Evolutionary conservation across 1,284 basidiomycete species (phyloP).

Genomic region (Ustilago sp.): DNA sequence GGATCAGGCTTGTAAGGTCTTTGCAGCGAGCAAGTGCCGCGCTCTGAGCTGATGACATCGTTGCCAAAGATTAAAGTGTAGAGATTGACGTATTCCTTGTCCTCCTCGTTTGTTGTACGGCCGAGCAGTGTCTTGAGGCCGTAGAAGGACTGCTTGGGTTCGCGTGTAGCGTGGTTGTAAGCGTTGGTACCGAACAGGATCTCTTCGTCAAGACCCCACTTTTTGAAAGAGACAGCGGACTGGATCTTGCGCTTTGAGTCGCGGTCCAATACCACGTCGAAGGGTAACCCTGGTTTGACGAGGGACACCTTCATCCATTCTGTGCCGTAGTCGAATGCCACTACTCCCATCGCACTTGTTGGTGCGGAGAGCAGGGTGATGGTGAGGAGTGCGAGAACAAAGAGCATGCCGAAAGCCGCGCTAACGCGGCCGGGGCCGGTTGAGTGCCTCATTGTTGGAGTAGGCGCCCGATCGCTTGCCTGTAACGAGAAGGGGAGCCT

Average conservation of each 20-base stretch:
- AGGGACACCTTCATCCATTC: conserved; percentile 82
- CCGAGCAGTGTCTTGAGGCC: conserved; percentile 89
- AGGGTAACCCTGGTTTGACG: conserved; percentile 94
- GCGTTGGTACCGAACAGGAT: conserved; percentile 89
- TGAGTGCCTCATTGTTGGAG: conserved; percentile 26
- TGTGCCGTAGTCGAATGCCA: conserved; percentile 69
- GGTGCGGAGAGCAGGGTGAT: conserved; percentile 32
- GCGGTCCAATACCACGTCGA: conserved; percentile 94
- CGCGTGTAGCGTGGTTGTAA: conserved; percentile 85
- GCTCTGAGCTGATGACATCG: conserved; percentile 49
- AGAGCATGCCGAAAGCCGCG: conserved; percentile 29
- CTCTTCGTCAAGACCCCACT: conserved; percentile 72
- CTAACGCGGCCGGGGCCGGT: conserved; percentile 15
- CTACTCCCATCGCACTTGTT: conserved; percentile 61
- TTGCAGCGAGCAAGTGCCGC: conserved; percentile 52
- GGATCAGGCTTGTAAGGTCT: conserved; percentile 46
- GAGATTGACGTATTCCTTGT: conserved; percentile 32
- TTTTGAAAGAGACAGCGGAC: conserved; percentile 75
- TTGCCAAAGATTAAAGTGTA: conserved; percentile 58
- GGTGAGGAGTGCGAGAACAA: conserved; percentile 27
- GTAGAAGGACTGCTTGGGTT: conserved; percentile 87
- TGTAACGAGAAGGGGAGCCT: not conserved
- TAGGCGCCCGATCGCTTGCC: conserved; percentile 9
- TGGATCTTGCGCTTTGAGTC: conserved; percentile 97
- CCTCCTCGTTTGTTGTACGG: conserved; percentile 39